phyloP scores from a whole-genome alignment of 441 rosid genomes.

The Biscutella laevigata region DNA sequence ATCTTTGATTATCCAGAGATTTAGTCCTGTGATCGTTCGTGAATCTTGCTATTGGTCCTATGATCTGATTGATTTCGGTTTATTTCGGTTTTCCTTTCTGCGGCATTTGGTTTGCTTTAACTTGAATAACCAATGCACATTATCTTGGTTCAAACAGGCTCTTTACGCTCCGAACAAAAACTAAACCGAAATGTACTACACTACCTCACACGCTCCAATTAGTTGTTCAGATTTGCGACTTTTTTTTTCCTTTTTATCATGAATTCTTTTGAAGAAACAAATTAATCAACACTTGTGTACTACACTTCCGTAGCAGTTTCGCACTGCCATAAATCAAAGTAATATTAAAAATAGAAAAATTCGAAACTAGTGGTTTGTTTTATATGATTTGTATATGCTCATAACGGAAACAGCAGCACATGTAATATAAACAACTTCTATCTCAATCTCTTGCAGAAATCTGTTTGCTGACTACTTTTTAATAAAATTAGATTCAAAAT shows the following conservation, averaged over 20 bases:
- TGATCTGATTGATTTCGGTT: too few species aligned
- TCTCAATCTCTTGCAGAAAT: conserved; percentile 21
- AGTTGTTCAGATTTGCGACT: too few species aligned
- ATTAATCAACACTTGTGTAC: too few species aligned
- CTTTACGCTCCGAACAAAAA: background rate
- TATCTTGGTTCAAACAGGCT: background rate
- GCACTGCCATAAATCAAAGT: conserved; percentile 10
- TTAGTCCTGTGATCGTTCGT: background rate
- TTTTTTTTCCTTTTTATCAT: too few species aligned
- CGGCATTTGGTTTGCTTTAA: background rate
- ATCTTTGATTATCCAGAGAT: conserved; percentile 1
- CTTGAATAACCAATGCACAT: background rate
- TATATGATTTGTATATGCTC: background rate
- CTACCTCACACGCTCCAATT: background rate
- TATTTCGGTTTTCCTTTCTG: too few species aligned
- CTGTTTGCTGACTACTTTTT: conserved; percentile 20
- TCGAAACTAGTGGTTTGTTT: background rate
- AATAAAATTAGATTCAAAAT: conserved; percentile 3
- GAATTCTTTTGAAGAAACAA: too few species aligned
- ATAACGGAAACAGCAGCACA: conserved; percentile 28
- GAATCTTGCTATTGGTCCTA: background rate
- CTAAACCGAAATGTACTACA: background rate
- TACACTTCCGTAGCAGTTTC: background rate
- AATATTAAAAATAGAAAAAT: background rate
- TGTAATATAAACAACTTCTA: conserved; percentile 8